Conservation (phyloP, 345 rosid species). For the Microthlaspi erraticum region DNA sequence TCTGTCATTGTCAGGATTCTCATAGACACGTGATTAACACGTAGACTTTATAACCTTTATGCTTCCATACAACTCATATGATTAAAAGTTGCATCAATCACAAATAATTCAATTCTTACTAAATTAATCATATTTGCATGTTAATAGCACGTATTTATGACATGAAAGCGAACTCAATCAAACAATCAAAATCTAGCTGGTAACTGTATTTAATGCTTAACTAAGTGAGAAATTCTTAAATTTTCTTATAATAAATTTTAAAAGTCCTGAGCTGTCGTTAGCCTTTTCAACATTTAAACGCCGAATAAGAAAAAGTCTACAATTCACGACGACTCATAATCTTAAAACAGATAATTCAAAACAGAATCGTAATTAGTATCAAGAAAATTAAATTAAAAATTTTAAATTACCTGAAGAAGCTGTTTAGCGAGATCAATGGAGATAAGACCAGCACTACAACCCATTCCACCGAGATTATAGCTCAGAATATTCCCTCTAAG, state of each 20-base stretch:
- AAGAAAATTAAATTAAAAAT: not conserved
- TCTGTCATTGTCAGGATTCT: conserved; percentile 32
- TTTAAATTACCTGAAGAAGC: conserved; percentile 53
- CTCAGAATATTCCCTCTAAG: conserved; percentile 55
- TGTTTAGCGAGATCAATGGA: conserved; percentile 67
- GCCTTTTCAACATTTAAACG: conserved; percentile 10
- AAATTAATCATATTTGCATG: not conserved
- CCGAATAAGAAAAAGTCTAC: conserved; percentile 15
- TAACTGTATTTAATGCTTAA: conserved; percentile 28
- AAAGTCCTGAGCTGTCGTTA: conserved; percentile 33
- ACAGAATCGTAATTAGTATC: conserved; percentile 4
- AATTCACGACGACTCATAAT: conserved; percentile 20
- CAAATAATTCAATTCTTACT: conserved; percentile 3
- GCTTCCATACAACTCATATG: conserved; percentile 18
- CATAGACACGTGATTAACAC: conserved; percentile 34
- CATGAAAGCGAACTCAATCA: conserved; percentile 25
- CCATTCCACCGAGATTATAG: conserved; percentile 70
- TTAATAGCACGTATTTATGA: conserved; percentile 24
- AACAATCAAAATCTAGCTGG: conserved; percentile 2
- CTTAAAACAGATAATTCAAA: conserved; percentile 4
- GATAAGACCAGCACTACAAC: conserved; percentile 62
- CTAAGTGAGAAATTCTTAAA: not conserved
- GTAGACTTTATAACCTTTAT: conserved; percentile 27
- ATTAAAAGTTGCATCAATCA: conserved; percentile 15
- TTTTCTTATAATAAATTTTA: not conserved